Evolutionary conservation across 805 yeast genomes (phyloP).

Genomic region (Nakazawaea wyomingensis): DNA sequence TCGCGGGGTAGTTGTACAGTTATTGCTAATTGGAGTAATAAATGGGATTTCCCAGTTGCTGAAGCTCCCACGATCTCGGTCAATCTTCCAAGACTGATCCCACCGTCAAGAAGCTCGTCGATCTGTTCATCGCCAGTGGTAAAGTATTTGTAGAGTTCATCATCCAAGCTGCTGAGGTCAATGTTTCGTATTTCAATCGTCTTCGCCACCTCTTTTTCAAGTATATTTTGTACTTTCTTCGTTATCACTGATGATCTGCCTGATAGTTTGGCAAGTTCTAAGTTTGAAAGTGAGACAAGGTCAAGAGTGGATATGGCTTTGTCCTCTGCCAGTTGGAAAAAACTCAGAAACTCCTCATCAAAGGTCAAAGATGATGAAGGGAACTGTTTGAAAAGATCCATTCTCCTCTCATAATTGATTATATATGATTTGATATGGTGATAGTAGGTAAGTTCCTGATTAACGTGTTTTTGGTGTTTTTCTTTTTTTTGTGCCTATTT

Average conservation of each 20-base stretch:
- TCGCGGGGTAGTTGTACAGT: constrained; percentile 47
- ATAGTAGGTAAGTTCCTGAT: no score
- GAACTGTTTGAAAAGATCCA: constrained; percentile 16
- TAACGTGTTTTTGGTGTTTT: no score
- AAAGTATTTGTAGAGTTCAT: constrained; percentile 22
- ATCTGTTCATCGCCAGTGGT: constrained; percentile 49
- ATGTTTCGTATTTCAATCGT: constrained; percentile 9
- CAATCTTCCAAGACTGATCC: constrained; percentile 47
- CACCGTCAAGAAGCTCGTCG: constrained; percentile 50
- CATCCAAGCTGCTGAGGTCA: constrained; percentile 10
- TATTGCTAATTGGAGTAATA: constrained; percentile 60
- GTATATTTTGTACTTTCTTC: constrained; percentile 9
- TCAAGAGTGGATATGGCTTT: constrained; percentile 5
- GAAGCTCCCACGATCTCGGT: constrained; percentile 83
- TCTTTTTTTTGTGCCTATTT: no score
- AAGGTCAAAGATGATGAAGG: constrained; percentile 11
- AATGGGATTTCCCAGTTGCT: constrained; percentile 82
- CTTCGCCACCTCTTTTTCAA: constrained; percentile 6
- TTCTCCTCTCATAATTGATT: not conserved
- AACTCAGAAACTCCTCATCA: constrained; percentile 8
- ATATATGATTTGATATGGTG: no score
- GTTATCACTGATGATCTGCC: constrained; percentile 7
- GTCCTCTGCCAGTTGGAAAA: constrained; percentile 5
- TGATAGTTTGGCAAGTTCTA: constrained; percentile 5
- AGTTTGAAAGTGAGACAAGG: not conserved